These are phyloP conservation scores for Pyrenophora seminiperda DNA, from an alignment of 2,329 filamentous ascomycete genomes.

Conservation along the genomic window DNA sequence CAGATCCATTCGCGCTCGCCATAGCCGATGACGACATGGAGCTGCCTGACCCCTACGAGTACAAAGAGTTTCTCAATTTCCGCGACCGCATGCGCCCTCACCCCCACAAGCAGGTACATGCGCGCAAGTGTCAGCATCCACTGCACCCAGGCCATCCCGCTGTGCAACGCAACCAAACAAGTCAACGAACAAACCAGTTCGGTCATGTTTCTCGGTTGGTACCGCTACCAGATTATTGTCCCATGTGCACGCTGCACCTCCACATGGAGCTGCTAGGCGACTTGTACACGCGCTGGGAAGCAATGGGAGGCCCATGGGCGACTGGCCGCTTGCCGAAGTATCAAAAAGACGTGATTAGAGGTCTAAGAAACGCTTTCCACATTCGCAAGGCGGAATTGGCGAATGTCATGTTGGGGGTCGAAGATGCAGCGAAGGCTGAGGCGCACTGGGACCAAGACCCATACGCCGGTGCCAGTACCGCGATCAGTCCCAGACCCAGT, in stretches of 20 bases:
- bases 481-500: conserved; percentile 7
- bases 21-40: too few species aligned
- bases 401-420: too few species aligned
- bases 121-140: conserved; percentile 2
- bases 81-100: not conserved
- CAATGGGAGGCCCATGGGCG: conserved; percentile 19
- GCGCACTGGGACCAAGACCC: too few species aligned
- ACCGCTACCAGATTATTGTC: conserved; percentile 5
- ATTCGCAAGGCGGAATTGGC: not conserved
- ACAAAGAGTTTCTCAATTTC: too few species aligned
- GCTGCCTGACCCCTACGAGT: too few species aligned
- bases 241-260: conserved; percentile 10
- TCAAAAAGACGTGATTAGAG: not conserved
- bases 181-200: not conserved
- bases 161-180: not conserved
- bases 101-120: not conserved
- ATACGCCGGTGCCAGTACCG: conserved; percentile 1
- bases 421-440: too few species aligned
- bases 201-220: too few species aligned
- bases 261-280: conserved; percentile 12
- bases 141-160: conserved; percentile 12
- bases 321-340: not conserved
- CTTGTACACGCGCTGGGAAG: conserved; percentile 8
- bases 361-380: conserved; percentile 8
- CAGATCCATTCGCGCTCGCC: too few species aligned